Evolutionary conservation across 2,329 filamentous ascomycete species (phyloP).

Genomic region (Fonsecaea monophora): DNA sequence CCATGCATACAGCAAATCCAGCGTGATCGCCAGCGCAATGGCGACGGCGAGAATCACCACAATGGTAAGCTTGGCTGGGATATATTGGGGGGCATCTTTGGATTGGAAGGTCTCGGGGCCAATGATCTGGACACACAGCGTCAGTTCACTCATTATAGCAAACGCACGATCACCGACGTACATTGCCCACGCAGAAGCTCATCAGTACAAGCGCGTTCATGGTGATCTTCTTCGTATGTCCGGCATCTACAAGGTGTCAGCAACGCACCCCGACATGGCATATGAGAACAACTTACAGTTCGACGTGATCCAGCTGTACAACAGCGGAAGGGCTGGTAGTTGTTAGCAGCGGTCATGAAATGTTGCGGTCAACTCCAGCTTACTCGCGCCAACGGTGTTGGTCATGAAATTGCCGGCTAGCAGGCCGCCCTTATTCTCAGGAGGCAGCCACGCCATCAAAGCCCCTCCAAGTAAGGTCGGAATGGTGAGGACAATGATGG

Average conservation of each 20-base stretch:
- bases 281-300: slow-evolving; percentile 43
- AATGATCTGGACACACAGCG: slow-evolving; percentile 42
- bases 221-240: slow-evolving; percentile 59
- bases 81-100: slow-evolving; percentile 51
- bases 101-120: slow-evolving; percentile 55
- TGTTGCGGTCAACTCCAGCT: neutral
- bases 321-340: slow-evolving; percentile 47
- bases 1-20: slow-evolving; percentile 43
- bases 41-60: slow-evolving; percentile 47
- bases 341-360: slow-evolving; percentile 1
- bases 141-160: neutral
- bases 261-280: neutral
- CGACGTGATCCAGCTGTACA: slow-evolving; percentile 55
- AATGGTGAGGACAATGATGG: slow-evolving; percentile 53
- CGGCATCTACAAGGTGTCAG: slow-evolving; percentile 43
- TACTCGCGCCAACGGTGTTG: slow-evolving; percentile 50
- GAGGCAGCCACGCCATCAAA: slow-evolving; percentile 46
- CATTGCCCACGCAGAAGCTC: slow-evolving; percentile 51
- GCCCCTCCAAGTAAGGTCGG: slow-evolving; percentile 56
- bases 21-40: slow-evolving; percentile 40
- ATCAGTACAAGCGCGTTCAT: slow-evolving; percentile 56
- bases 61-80: slow-evolving; percentile 51
- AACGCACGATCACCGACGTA: neutral
- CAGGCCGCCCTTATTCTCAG: slow-evolving; percentile 50
- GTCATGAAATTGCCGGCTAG: slow-evolving; percentile 54